Evolutionary conservation across 2,329 filamentous ascomycete genomes (phyloP).

Genomic region (Triangularia verruculosa): DNA sequence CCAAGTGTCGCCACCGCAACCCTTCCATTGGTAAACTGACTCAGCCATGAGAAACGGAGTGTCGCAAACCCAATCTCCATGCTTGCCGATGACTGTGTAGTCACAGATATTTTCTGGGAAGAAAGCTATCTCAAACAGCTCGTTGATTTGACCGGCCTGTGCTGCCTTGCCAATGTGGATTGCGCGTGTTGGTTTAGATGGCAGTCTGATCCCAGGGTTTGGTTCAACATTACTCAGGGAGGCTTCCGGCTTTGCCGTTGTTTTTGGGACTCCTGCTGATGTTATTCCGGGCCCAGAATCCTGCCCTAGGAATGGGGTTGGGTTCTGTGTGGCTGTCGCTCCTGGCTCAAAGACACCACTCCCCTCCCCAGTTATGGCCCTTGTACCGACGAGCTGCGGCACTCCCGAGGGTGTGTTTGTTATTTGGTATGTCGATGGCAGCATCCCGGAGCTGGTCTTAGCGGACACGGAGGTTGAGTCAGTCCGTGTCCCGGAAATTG

Average conservation of each 20-base stretch:
- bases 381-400: too few relatives aligned
- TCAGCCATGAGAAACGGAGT: background rate
- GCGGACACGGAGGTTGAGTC: background rate
- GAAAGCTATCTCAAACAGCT: background rate
- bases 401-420: too few relatives aligned
- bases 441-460: background rate
- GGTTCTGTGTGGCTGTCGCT: background rate
- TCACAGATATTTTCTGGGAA: background rate
- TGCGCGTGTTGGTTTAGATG: background rate
- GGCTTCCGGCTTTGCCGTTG: background rate
- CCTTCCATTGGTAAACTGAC: background rate
- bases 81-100: background rate
- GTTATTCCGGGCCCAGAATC: background rate
- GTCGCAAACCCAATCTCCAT: background rate
- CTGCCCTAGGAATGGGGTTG: background rate
- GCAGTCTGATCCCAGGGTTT: background rate
- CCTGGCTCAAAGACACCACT: too few relatives aligned
- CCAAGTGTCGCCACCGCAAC: background rate
- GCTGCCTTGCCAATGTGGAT: background rate
- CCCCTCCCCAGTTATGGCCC: too few relatives aligned
- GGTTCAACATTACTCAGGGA: background rate
- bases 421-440: background rate
- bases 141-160: background rate
- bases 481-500: background rate
- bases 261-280: background rate